A percentile compares a stretch with the other conserved stretches of the same genome.
These are phyloP conservation scores for Aureobasidium uvarum DNA, from an alignment of 2,329 filamentous ascomycete genomes.

Conservation along the genomic window DNA sequence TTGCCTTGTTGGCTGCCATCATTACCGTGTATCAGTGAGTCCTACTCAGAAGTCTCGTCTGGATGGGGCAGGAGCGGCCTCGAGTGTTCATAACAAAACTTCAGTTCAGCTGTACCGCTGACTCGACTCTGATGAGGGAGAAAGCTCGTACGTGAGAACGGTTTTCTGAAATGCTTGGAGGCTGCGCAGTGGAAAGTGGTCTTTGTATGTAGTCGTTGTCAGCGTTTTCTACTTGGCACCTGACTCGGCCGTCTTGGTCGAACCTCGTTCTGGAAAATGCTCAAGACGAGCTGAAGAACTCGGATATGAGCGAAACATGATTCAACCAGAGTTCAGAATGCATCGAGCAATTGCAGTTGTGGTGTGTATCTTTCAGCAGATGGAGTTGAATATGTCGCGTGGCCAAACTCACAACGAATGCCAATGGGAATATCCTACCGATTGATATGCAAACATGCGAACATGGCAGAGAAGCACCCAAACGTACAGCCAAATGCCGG, in stretches of 20 bases:
- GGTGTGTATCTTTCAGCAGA: neutral
- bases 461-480: neutral
- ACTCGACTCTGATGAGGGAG: neutral
- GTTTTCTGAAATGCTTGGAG: neutral
- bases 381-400: neutral
- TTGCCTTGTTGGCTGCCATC: neutral
- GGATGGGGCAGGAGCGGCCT: too few relatives aligned
- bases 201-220: neutral
- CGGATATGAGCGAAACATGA: conserved; percentile 10
- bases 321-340: neutral
- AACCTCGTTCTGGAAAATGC: conserved; percentile 15
- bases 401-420: neutral
- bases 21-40: neutral
- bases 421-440: neutral
- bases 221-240: neutral
- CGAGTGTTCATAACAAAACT: too few relatives aligned
- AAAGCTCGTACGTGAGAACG: neutral
- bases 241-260: conserved; percentile 1
- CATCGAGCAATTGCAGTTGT: neutral
- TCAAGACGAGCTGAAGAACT: neutral
- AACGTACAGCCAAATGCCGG: neutral
- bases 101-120: neutral
- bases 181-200: neutral
- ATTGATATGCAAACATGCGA: neutral
- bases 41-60: too few relatives aligned